Evolutionary conservation across 148 eudicot genomes (phyloP).

Genomic region (Arbutus unedo): DNA sequence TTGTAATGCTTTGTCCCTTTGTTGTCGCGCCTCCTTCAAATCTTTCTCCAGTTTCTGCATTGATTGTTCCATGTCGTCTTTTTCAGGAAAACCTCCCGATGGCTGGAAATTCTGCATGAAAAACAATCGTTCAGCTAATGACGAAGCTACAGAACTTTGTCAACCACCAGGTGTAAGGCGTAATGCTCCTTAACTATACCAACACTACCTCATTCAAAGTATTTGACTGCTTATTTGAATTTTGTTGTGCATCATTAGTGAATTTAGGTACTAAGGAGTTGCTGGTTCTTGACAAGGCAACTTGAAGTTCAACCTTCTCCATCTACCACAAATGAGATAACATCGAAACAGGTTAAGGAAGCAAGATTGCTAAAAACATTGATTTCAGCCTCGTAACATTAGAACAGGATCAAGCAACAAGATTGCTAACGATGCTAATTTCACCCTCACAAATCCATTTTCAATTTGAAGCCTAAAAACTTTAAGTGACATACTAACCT

Average conservation of each 20-base stretch:
- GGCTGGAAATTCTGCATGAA: slow-evolving; percentile 29
- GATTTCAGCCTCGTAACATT: neutral
- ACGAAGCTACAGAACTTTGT: slow-evolving; percentile 7
- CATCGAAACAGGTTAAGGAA: slow-evolving; percentile 9
- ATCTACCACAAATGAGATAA: slow-evolving; percentile 26
- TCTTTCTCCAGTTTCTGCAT: slow-evolving; percentile 66
- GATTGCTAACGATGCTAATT: neutral
- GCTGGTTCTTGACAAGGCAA: slow-evolving; percentile 32
- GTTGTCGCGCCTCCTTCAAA: slow-evolving; percentile 58
- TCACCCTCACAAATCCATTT: neutral
- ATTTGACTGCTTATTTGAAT: slow-evolving; percentile 20
- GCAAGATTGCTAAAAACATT: neutral
- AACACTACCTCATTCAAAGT: slow-evolving; percentile 31
- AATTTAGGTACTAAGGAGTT: slow-evolving; percentile 10
- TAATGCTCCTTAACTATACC: neutral
- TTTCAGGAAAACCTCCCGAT: slow-evolving; percentile 45
- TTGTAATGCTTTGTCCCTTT: slow-evolving; percentile 78
- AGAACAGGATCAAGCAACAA: slow-evolving; percentile 13
- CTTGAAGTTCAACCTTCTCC: slow-evolving; percentile 52
- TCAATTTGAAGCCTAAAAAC: neutral
- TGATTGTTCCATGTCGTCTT: slow-evolving; percentile 63
- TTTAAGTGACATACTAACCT: slow-evolving; percentile 43
- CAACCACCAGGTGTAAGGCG: neutral
- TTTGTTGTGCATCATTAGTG: slow-evolving; percentile 5
- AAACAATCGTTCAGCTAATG: slow-evolving; percentile 1